A percentile compares a stretch with the other conserved stretches of the same genome.
These are phyloP conservation scores for Pythium chondricola DNA, from an alignment of 352 stramenopile species.

Conservation along the genomic window DNA sequence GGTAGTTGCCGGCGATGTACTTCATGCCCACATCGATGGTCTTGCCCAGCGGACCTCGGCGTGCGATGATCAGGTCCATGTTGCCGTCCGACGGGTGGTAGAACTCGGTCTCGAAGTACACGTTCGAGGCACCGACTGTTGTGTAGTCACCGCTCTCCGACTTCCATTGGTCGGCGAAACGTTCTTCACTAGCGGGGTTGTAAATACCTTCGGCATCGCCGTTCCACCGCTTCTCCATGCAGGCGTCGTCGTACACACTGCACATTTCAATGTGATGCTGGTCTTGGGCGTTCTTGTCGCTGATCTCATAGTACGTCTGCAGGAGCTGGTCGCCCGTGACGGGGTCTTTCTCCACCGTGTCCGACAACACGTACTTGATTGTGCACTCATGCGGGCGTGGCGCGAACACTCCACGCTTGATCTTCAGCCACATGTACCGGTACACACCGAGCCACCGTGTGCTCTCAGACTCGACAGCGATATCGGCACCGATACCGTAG, in stretches of 20 bases:
- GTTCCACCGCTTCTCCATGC: constrained; percentile 44
- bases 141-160: constrained; percentile 42
- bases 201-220: constrained; percentile 59
- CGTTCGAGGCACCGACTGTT: constrained; percentile 60
- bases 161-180: constrained; percentile 48
- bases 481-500: constrained; percentile 68
- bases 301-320: constrained; percentile 68
- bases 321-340: constrained; percentile 46
- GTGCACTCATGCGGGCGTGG: constrained; percentile 48
- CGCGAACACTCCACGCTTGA: constrained; percentile 52
- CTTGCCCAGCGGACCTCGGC: constrained; percentile 38
- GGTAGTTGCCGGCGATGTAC: constrained; percentile 49
- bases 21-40: constrained; percentile 42
- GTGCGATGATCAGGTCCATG: constrained; percentile 69
- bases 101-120: constrained; percentile 80
- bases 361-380: constrained; percentile 71
- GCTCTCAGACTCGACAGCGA: constrained; percentile 66
- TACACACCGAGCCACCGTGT: constrained; percentile 63
- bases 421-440: constrained; percentile 69
- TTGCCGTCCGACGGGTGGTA: constrained; percentile 75
- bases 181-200: constrained; percentile 48
- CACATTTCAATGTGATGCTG: constrained; percentile 73
- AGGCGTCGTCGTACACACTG: constrained; percentile 64
- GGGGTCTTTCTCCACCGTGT: constrained; percentile 33
- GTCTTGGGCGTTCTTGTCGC: constrained; percentile 45